Evolutionary conservation across 225 moss, liverwort and hornwort genomes (phyloP), one percentile per base, ranked within the genome.

Genomic region (Lunularia cruciata): DNA sequence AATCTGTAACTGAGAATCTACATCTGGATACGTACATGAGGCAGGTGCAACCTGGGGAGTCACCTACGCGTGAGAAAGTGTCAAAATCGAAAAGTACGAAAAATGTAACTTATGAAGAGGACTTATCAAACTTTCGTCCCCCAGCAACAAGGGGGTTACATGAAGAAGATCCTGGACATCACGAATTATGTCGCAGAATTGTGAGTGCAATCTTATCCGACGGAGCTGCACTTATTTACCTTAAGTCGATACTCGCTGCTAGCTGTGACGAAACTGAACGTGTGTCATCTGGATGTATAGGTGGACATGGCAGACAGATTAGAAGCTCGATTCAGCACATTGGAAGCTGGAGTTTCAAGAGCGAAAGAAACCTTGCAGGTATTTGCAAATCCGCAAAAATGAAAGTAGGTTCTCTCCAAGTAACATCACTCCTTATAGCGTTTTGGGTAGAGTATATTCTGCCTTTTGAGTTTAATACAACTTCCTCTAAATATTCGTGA

Each of bases 281-380:
- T 43, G 16, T n/a, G 30, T 20, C 36, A 42, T 64, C 28, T 53
- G 33, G 26, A 25, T 48, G 57, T 31, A 67, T 48, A 80, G 80
- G 69, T 80, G 73, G 63, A 76, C 42, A 76, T 80, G 80, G 76
- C 80, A 33, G 76, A 68, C 11, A 63, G 62, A 64, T 73, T 80
- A 6, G 80, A 80, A 69, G 76, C 76, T 76, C 80, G 80, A 13
- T 80, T 80, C 51, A 63, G 48, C 42, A 73, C 49, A 10, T 57
- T 80, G 42, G 80, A 80, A 76, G 76, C 68, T 57, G 76, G 76
- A 49, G 63, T 80, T 0, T 72, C 76, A 28, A 68, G 59, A 64
- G 80, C 76, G 12, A 72, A 51, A 30, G 75, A 73, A 68, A 76
- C 76, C 32, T 49, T 80, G 6, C 80, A 80, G 76, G 80, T 80